Evolutionary conservation across 441 rosid genomes (phyloP).

Genomic region (Eruca vesicaria): DNA sequence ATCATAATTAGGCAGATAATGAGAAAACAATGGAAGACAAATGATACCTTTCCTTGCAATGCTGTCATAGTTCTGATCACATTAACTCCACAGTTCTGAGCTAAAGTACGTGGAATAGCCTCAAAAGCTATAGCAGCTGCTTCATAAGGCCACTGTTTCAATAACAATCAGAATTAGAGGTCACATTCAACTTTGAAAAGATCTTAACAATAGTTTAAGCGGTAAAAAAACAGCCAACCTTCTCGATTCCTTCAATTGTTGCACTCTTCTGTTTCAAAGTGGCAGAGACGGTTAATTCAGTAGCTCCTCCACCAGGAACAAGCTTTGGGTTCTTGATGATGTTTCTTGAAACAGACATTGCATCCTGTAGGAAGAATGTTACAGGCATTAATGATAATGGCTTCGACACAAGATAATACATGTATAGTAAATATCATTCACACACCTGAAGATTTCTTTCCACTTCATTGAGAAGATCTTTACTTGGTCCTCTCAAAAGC

Average conservation of each 20-base stretch:
- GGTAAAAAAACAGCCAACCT: constrained; percentile 43
- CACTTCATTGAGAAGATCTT: constrained; percentile 94
- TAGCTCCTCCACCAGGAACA: constrained; percentile 92
- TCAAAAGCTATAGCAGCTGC: constrained; percentile 96
- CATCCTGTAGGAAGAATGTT: constrained; percentile 56
- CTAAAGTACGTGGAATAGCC: constrained; percentile 88
- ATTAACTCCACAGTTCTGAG: constrained; percentile 94
- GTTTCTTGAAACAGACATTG: constrained; percentile 93
- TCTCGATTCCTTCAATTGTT: constrained; percentile 86
- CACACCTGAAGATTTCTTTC: constrained; percentile 93
- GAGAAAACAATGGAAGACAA: not conserved
- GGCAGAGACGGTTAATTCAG: constrained; percentile 87
- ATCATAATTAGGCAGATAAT: not conserved
- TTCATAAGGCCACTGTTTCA: constrained; percentile 91
- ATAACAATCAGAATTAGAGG: not conserved
- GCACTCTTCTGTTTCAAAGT: constrained; percentile 88
- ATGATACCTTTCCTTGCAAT: constrained; percentile 76
- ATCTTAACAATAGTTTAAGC: not conserved
- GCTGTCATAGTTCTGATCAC: constrained; percentile 94
- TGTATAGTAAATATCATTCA: not conserved
- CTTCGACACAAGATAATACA: not conserved
- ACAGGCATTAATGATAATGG: constrained; percentile 17
- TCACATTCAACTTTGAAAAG: not conserved
- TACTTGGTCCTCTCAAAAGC: constrained; percentile 90
- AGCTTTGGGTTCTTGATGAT: constrained; percentile 95